Conservation (phyloP, 768 basidiomycete species). For the Tricholoma flavovirens region DNA sequence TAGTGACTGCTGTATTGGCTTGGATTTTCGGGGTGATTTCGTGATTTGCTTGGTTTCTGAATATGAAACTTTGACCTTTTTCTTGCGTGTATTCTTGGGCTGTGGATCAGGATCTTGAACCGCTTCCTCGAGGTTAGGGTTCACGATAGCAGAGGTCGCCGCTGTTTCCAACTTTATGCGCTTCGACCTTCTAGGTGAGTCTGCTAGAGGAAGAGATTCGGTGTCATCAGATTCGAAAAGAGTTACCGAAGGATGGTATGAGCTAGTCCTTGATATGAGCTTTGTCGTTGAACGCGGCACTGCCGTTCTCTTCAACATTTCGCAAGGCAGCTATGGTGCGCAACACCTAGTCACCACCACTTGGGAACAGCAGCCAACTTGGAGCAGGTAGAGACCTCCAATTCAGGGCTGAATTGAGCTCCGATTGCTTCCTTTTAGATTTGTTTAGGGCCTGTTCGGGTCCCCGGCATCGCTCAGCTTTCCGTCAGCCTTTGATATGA, state of each 20-base stretch:
- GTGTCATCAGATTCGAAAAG: slow-evolving; percentile 27
- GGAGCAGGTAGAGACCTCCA: no score
- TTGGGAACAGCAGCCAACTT: no score
- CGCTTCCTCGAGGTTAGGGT: slow-evolving; percentile 8
- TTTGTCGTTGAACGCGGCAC: slow-evolving; percentile 22
- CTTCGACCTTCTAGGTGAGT: slow-evolving; percentile 19
- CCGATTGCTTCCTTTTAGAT: no score
- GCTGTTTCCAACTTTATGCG: slow-evolving; percentile 26
- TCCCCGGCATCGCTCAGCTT: no score
- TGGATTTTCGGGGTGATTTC: slow-evolving; percentile 45
- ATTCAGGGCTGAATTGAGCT: no score
- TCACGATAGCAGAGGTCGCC: slow-evolving; percentile 1
- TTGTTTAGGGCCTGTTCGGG: no score
- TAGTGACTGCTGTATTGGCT: slow-evolving; percentile 48
- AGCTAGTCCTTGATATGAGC: slow-evolving; percentile 36
- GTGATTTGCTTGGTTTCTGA: slow-evolving; percentile 18
- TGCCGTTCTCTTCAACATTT: slow-evolving; percentile 12
- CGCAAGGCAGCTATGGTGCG: no score
- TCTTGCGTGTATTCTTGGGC: not conserved
- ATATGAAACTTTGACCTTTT: slow-evolving; percentile 6
- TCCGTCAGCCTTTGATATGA: no score
- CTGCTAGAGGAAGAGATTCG: slow-evolving; percentile 5
- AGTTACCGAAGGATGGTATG: slow-evolving; percentile 38
- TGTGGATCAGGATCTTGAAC: slow-evolving; percentile 3
- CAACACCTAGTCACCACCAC: no score